phyloP scores from a whole-genome alignment of 768 basidiomycete species.

The Fomitopsis pulvina region DNA sequence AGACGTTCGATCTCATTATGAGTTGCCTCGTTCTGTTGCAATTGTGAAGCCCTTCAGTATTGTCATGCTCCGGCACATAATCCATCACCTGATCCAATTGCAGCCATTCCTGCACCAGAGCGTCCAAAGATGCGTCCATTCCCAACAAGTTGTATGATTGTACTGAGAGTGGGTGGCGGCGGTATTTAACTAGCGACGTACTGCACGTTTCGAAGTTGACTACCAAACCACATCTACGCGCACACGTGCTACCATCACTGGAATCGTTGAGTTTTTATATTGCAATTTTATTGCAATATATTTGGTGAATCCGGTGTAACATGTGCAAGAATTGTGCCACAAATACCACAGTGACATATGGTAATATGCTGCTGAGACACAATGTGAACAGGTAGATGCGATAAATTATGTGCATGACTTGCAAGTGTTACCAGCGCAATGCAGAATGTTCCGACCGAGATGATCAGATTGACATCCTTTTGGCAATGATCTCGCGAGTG shows the following conservation, averaged over 20 bases:
- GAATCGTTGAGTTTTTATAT: not conserved
- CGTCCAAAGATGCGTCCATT: not conserved
- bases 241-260: not conserved
- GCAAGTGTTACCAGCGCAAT: no score
- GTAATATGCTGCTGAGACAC: no score
- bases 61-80: not conserved
- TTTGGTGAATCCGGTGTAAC: no score
- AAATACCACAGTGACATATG: no score
- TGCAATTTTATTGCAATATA: no score
- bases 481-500: no score
- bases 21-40: conserved; percentile 41
- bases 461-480: no score
- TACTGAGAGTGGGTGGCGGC: not conserved
- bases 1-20: conserved; percentile 42
- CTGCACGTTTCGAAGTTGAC: not conserved
- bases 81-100: not conserved
- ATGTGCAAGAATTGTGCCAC: no score
- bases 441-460: no score
- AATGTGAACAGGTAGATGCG: no score
- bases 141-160: not conserved
- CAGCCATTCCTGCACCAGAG: conserved; percentile 1
- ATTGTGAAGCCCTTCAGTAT: not conserved
- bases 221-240: not conserved
- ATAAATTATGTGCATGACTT: no score
- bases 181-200: not conserved